These are phyloP conservation scores for Chalara sp. DNA, from an alignment of 2,329 filamentous ascomycete genomes.

Conservation along the genomic window DNA sequence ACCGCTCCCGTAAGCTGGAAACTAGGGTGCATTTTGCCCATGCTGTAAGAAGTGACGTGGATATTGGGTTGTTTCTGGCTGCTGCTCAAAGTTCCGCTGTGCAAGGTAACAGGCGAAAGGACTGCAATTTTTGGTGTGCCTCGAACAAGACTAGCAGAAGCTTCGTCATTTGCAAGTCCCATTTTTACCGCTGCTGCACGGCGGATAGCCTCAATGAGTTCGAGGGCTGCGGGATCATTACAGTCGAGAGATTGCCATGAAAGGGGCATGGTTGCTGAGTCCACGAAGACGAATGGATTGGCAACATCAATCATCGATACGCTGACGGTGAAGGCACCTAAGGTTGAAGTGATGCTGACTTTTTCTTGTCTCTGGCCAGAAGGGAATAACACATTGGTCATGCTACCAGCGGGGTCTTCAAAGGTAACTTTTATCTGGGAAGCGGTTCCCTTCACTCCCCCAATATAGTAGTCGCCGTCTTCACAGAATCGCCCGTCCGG, in stretches of 20 bases:
- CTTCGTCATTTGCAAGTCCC: slow-evolving; percentile 40
- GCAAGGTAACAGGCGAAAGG: slow-evolving; percentile 29
- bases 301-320: slow-evolving; percentile 31
- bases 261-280: slow-evolving; percentile 40
- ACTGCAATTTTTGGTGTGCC: slow-evolving; percentile 51
- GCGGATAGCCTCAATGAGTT: slow-evolving; percentile 43
- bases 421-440: slow-evolving; percentile 52
- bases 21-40: slow-evolving; percentile 43
- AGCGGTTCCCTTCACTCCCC: slow-evolving; percentile 48
- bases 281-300: slow-evolving; percentile 42
- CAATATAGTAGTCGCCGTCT: slow-evolving; percentile 47
- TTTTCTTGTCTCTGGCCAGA: slow-evolving; percentile 43
- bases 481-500: slow-evolving; percentile 39
- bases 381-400: slow-evolving; percentile 51
- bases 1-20: slow-evolving; percentile 46
- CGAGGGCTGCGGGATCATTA: slow-evolving; percentile 22
- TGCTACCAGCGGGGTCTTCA: slow-evolving; percentile 50
- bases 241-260: slow-evolving; percentile 33
- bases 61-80: slow-evolving; percentile 27
- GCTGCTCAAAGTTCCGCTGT: neutral
- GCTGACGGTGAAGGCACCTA: slow-evolving; percentile 24
- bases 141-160: slow-evolving; percentile 25
- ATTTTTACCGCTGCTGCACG: slow-evolving; percentile 47
- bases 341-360: slow-evolving; percentile 2
- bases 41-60: slow-evolving; percentile 39